Evolutionary conservation across 2,329 filamentous ascomycete genomes (phyloP).

Genomic region (Diaporthe sp.): DNA sequence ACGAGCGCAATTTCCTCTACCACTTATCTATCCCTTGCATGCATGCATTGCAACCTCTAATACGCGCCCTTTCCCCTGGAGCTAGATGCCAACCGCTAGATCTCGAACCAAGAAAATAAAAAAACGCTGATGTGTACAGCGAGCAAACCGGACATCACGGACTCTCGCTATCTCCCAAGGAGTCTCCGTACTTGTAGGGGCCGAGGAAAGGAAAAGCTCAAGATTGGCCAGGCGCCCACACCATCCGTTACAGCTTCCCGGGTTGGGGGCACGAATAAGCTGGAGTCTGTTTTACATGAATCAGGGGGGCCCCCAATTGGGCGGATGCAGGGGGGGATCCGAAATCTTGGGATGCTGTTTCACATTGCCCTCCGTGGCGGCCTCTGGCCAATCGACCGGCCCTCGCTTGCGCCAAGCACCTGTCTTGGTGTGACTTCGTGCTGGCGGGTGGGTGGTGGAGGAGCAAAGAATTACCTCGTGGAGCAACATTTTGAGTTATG

Average conservation of each 20-base stretch:
- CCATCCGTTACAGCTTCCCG: slow-evolving; percentile 27
- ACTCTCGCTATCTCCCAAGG: neutral
- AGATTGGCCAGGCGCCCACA: slow-evolving; percentile 7
- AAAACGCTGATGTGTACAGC: neutral
- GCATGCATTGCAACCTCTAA: slow-evolving; percentile 5
- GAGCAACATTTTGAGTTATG: slow-evolving; percentile 16
- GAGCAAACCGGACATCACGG: neutral
- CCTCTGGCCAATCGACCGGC: slow-evolving; percentile 24
- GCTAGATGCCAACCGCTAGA: neutral
- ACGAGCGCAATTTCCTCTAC: slow-evolving; percentile 20
- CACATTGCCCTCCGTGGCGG: slow-evolving; percentile 27
- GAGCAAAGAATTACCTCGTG: slow-evolving; percentile 4
- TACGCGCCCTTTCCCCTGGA: slow-evolving; percentile 10
- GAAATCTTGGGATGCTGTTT: slow-evolving; percentile 31
- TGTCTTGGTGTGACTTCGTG: slow-evolving; percentile 10
- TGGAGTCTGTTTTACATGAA: slow-evolving; percentile 29
- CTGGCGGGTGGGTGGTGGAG: neutral
- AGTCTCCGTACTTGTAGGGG: neutral
- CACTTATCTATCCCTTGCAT: neutral
- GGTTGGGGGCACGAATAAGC: slow-evolving; percentile 7
- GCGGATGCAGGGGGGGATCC: slow-evolving; percentile 27
- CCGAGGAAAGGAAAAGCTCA: neutral
- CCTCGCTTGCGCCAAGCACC: slow-evolving; percentile 16
- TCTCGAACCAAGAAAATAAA: slow-evolving; percentile 10
- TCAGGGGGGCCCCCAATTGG: slow-evolving; percentile 17